A percentile compares a stretch with the other conserved stretches of the same genome.
phyloP scores from a whole-genome alignment of 176 grass and related monocot species.

The Oryza longistaminata region DNA sequence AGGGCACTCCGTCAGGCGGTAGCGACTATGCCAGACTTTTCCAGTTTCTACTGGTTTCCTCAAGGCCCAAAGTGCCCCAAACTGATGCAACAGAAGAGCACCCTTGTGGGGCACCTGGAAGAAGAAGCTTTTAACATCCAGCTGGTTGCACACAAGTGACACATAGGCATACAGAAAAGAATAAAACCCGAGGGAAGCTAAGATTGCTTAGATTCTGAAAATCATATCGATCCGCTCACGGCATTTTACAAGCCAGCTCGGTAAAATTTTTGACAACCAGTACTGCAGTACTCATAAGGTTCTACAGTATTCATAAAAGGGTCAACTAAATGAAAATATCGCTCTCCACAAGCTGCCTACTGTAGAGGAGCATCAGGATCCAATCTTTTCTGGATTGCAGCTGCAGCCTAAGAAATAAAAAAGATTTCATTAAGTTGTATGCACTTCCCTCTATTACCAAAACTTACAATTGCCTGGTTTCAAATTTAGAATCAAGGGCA shows the following conservation, averaged over 20 bases:
- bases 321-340: not conserved
- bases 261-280: not conserved
- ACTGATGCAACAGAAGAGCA: too few species aligned
- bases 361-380: slow-evolving; percentile 90
- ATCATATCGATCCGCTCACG: not conserved
- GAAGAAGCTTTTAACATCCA: not conserved
- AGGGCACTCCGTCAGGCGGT: too few species aligned
- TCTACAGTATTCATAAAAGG: slow-evolving; percentile 6
- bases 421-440: not conserved
- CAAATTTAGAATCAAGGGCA: not conserved
- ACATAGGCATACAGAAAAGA: not conserved
- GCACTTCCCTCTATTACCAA: not conserved
- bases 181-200: not conserved
- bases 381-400: slow-evolving; percentile 92
- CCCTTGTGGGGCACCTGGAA: too few species aligned
- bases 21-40: too few species aligned
- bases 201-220: not conserved
- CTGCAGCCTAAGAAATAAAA: slow-evolving; percentile 65
- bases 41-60: too few species aligned
- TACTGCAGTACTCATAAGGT: not conserved
- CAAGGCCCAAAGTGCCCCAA: too few species aligned
- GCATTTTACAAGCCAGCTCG: not conserved
- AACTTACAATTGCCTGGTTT: not conserved
- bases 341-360: slow-evolving; percentile 1
- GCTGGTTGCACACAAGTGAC: too few species aligned